phyloP scores from a whole-genome alignment of 352 stramenopile genomes.

The Globisporangium iwayamae region DNA sequence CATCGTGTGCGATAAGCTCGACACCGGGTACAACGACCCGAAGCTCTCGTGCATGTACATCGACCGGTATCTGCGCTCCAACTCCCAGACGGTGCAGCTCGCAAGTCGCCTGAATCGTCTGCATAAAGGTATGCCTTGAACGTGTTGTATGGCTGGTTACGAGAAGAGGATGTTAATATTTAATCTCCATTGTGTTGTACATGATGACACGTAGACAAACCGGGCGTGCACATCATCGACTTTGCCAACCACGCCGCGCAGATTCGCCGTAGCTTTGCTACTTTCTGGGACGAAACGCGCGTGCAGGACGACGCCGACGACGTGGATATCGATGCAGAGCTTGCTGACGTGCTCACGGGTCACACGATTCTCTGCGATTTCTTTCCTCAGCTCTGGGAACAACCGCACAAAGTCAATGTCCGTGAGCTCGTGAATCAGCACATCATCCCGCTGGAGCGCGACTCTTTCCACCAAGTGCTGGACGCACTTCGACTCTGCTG shows the following conservation, averaged over 20 bases:
- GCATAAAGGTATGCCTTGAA: constrained; percentile 27
- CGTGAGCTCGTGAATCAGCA: constrained; percentile 23
- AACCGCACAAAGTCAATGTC: not conserved
- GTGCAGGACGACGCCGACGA: constrained; percentile 15
- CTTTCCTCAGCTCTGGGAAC: constrained; percentile 29
- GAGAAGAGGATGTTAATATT: not conserved
- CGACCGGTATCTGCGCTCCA: constrained; percentile 68
- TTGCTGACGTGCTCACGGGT: constrained; percentile 31
- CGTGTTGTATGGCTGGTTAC: not conserved
- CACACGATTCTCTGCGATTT: constrained; percentile 41
- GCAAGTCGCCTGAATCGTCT: constrained; percentile 77
- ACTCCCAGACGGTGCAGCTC: constrained; percentile 70
- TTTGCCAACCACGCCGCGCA: constrained; percentile 74
- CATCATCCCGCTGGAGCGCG: constrained; percentile 41
- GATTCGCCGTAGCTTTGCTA: constrained; percentile 48
- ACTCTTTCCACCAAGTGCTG: constrained; percentile 53
- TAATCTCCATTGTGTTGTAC: constrained; percentile 1
- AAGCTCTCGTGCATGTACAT: constrained; percentile 77
- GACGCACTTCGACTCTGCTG: constrained; percentile 34
- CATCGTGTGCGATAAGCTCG: constrained; percentile 85
- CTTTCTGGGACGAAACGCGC: constrained; percentile 46
- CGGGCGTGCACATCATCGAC: constrained; percentile 48
- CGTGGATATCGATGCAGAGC: constrained; percentile 28
- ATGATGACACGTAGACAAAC: constrained; percentile 28
- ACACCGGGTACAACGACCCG: constrained; percentile 83